These are phyloP conservation scores for Russula brevipes DNA, from an alignment of 768 basidiomycete genomes.

Conservation along the genomic window DNA sequence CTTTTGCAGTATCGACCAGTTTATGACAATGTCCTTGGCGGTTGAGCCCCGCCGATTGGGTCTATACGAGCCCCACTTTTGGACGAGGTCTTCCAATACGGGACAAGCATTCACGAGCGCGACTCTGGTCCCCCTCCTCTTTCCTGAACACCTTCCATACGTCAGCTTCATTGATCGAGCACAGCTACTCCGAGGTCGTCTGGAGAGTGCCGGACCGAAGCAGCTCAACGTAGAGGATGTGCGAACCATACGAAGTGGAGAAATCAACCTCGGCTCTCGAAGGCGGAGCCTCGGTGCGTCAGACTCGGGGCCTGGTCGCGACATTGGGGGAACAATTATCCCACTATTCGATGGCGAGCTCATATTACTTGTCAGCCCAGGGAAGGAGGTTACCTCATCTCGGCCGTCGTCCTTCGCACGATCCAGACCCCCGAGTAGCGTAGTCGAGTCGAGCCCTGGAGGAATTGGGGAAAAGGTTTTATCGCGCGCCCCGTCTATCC, in stretches of 20 bases:
- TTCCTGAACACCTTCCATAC: constrained; percentile 68
- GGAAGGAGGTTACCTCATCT: constrained; percentile 44
- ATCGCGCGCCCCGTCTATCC: constrained; percentile 65
- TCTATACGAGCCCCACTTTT: constrained; percentile 72
- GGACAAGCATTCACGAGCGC: constrained; percentile 28
- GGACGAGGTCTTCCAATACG: constrained; percentile 41
- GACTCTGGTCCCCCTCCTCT: constrained; percentile 60
- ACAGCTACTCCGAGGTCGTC: constrained; percentile 57
- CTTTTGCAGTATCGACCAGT: constrained; percentile 58
- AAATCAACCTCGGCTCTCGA: constrained; percentile 38
- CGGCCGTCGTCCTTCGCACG: constrained; percentile 63
- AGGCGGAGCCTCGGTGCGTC: constrained; percentile 33
- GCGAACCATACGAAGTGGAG: constrained; percentile 51
- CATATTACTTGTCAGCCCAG: constrained; percentile 59
- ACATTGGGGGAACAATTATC: constrained; percentile 63
- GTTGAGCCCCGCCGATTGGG: constrained; percentile 72
- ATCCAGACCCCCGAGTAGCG: constrained; percentile 39
- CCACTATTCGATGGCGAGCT: constrained; percentile 72
- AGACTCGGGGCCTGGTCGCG: constrained; percentile 29
- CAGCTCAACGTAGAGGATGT: constrained; percentile 49
- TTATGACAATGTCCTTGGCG: constrained; percentile 70
- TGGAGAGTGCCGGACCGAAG: constrained; percentile 52
- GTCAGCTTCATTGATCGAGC: constrained; percentile 64
- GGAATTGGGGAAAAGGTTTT: constrained; percentile 37
- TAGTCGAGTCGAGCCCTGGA: constrained; percentile 24